These are phyloP conservation scores for Porcisia deanei DNA, from an alignment of 208 protist species.

Conservation along the genomic window DNA sequence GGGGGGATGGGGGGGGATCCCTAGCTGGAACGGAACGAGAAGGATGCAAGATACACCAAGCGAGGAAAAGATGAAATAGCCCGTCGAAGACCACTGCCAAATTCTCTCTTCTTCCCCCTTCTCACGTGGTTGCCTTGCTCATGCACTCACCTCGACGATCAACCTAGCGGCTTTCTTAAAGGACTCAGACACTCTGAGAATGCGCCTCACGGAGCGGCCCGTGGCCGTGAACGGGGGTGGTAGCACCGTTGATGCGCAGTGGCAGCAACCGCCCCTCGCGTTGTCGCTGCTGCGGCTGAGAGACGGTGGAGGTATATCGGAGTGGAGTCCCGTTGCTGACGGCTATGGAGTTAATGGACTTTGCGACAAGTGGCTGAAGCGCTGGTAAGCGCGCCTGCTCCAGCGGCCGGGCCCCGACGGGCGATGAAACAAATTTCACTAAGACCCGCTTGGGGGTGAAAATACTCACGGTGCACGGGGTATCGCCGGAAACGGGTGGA, in stretches of 20 bases:
- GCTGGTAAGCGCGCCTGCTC: conserved; percentile 47
- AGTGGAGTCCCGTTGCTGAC: background rate
- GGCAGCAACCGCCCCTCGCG: conserved; percentile 13
- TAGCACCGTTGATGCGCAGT: conserved; percentile 10
- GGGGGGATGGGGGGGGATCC: background rate
- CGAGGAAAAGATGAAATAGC: conserved; percentile 11
- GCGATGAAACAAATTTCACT: conserved; percentile 59
- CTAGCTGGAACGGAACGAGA: conserved; percentile 10
- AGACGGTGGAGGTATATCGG: conserved; percentile 7
- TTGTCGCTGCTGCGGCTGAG: background rate
- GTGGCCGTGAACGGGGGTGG: background rate
- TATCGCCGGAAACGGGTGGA: conserved; percentile 41
- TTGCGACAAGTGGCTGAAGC: conserved; percentile 27
- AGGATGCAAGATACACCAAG: background rate
- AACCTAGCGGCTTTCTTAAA: background rate
- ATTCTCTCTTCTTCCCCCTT: background rate
- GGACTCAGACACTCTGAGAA: background rate
- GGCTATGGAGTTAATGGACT: background rate
- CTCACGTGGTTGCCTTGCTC: background rate
- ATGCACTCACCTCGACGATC: background rate
- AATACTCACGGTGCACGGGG: conserved; percentile 62
- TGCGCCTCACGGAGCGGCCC: background rate
- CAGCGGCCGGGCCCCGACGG: conserved; percentile 46
- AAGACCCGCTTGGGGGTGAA: conserved; percentile 61
- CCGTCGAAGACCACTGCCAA: background rate